Base-by-base conservation (phyloP, 768 basidiomycete genomes). In the Leccinum uliginosum region DNA sequence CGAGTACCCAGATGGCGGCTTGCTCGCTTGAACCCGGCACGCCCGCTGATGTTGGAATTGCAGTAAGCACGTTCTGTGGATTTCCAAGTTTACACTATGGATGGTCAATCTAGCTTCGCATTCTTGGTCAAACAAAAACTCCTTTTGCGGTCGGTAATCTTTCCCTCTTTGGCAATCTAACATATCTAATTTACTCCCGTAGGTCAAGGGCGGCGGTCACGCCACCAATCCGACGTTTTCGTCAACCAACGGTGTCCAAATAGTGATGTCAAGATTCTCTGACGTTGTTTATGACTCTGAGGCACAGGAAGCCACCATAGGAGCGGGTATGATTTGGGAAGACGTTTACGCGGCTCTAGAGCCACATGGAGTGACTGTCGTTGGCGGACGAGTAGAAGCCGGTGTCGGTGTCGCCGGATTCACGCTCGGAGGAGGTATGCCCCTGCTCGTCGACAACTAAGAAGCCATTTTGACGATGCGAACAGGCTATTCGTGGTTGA, bases 401-500 rank as follows among this genome's bases (percentile, higher is more conserved):
- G 24, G 24, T 47, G 9, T 47, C 5, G 46, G 46, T n/a, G 26
- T 47, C 9, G 46, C 46, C 14, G 46, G 46, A 15, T 5, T 47
- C 4, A n/a, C 46, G 26, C 46, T 47, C 21, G 46, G 46, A 17
- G 46, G 46, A 47, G 46, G 46, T 47, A 10, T 24, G 26, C 6
- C 4, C 6, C 15, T 23, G 15, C 26, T 11, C 19, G 1, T 19
- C n/a, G n/a, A 49, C 6, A 11, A 21, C 8, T n/a, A 1, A 49
- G 8, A 30, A 6, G 17, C n/a, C 1, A 11, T 15, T 14, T 30
- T 26, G 4, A 48, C 2, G 48, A 49, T 30, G 17, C 6, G 27
- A 9, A 10, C 38, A 64, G 63, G 63, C 3, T 50, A 59, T 15
- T 65, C 63, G 7, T 87, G 80, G 80, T 71, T 77, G 51, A 81